Evolutionary conservation across 257 asterid species (phyloP), one percentile per base, ranked within the genome.

Genomic region (Ajuga chamaepitys): DNA sequence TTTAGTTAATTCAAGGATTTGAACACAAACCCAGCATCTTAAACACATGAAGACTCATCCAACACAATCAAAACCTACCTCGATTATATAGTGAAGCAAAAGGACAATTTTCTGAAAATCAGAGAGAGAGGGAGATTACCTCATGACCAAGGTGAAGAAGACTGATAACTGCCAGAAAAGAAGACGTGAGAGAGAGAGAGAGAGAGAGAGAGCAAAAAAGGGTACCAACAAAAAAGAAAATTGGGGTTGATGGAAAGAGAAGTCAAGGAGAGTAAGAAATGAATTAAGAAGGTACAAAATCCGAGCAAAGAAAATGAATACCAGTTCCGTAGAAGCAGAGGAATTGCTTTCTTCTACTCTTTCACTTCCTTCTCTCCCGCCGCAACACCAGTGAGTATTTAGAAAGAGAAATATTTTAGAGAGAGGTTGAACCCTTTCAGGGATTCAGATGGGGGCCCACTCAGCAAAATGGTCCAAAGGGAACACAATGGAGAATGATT

Each of bases 261-360:
- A 57, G 62, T 52, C 46, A 71, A 44, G 73, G 28, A 37, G 61
- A 40, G 63, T 25, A 56, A 26, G 38, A 67, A 55, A 60, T 20
- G 30, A 62, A 62, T 13, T 22, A 2, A 68, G 42, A 72, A 68
- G 68, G 67, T 26, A 51, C 18, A 45, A 57, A 40, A 62, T 58
- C 17, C 12, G 38, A 45, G 10, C 17, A 59, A n/a, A 48, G 47
- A 58, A 47, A 28, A 60, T 22, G 37, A 20, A 75, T 46, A 50
- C 42, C 60, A 69, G 88, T 88, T 86, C 73, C 95, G 89, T 91
- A 83, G 82, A 88, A 83, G 95, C 73, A 76, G 87, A 86, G 91
- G 66, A 86, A 86, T 74, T 68, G 88, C 53, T 92, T 83, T 70
- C 98, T 77, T 89, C 83, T 77, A 88, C 97, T 86, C 98, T 67